Evolutionary conservation across 139 green algal species (phyloP).

Genomic region (Chlorella sorokiniana): DNA sequence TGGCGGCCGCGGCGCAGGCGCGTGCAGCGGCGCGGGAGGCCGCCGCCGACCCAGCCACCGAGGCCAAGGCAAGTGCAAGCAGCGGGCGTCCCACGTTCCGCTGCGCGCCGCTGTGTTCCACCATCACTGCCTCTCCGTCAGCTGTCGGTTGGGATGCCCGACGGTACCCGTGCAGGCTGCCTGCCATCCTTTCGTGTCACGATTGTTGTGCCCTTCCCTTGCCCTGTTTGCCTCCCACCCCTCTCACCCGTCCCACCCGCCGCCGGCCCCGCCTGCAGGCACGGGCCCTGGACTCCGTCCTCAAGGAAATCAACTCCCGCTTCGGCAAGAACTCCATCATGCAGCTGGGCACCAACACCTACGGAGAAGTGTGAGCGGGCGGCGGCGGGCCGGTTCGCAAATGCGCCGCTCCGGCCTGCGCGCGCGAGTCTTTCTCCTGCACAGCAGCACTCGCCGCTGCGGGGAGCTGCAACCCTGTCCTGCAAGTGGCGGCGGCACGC

Average conservation of each 20-base stretch:
- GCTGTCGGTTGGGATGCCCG: too few relatives aligned
- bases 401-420: background rate
- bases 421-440: too few relatives aligned
- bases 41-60: background rate
- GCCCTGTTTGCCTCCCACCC: background rate
- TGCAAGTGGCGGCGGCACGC: too few relatives aligned
- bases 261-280: constrained; percentile 35
- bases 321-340: constrained; percentile 79
- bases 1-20: background rate
- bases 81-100: too few relatives aligned
- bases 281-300: constrained; percentile 43
- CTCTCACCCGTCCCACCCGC: background rate
- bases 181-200: background rate
- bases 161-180: too few relatives aligned
- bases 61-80: background rate
- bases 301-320: constrained; percentile 61
- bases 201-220: background rate
- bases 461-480: background rate
- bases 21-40: background rate
- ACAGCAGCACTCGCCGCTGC: background rate
- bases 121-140: background rate
- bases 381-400: background rate
- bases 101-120: background rate
- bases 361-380: constrained; percentile 39
- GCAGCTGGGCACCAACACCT: constrained; percentile 50